Conservation (phyloP, 1,284 basidiomycete genomes). For the Calocybe gambosa region DNA sequence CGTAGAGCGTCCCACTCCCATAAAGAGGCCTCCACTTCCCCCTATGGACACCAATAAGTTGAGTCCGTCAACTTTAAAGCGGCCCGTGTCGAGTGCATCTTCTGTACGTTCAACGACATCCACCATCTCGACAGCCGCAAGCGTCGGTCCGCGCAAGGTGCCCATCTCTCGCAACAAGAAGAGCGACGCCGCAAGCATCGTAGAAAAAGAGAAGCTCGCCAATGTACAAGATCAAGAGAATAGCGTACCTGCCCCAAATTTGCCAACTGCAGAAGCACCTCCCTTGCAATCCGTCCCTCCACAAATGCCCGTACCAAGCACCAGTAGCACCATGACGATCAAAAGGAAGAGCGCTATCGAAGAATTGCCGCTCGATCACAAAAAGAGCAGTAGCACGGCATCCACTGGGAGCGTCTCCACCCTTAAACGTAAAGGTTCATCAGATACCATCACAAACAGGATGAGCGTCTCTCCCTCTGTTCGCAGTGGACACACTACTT, state of each 20-base stretch:
- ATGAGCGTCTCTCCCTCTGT: constrained; percentile 16
- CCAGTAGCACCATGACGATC: constrained; percentile 11
- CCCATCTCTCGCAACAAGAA: constrained; percentile 12
- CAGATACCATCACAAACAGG: constrained; percentile 39
- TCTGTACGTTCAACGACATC: constrained; percentile 17
- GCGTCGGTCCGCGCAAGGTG: constrained; percentile 18
- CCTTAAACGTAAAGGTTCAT: constrained; percentile 35
- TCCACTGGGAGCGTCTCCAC: constrained; percentile 36
- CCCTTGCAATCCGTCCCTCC: background rate
- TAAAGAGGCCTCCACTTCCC: constrained; percentile 24
- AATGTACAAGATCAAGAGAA: constrained; percentile 15
- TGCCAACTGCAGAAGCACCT: background rate
- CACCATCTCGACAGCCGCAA: constrained; percentile 20
- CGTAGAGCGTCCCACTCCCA: constrained; percentile 8
- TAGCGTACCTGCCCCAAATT: constrained; percentile 1
- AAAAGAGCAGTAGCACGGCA: constrained; percentile 36
- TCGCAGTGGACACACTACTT: constrained; percentile 1
- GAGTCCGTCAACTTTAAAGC: constrained; percentile 19
- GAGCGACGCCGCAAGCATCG: constrained; percentile 8
- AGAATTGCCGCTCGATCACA: constrained; percentile 26
- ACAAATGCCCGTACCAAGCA: constrained; percentile 2
- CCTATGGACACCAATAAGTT: constrained; percentile 25
- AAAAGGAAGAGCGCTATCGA: constrained; percentile 15
- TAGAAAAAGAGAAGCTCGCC: constrained; percentile 14
- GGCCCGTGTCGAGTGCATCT: constrained; percentile 17